Percentiles rank a stretch among this genome's conserved stretches.
phyloP scores from a whole-genome alignment of 2,329 filamentous ascomycete species.

The Rasamsonia emersonii region DNA sequence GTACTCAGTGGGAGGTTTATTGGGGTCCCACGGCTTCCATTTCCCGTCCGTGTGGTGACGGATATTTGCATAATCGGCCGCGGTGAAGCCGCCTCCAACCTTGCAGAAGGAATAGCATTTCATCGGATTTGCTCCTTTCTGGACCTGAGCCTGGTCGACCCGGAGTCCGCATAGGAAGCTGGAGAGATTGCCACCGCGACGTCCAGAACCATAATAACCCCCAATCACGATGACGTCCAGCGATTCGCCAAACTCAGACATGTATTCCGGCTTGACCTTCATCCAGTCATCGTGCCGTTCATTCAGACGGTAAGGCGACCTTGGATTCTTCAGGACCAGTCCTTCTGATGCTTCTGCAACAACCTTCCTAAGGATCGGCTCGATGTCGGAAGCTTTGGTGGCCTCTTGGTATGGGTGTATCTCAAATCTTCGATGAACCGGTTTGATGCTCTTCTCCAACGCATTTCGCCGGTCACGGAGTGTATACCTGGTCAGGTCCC shows the following conservation, averaged over 20 bases:
- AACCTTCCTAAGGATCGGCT: slow-evolving; percentile 69
- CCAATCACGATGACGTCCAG: slow-evolving; percentile 85
- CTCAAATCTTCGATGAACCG: slow-evolving; percentile 69
- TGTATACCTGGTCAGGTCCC: slow-evolving; percentile 70
- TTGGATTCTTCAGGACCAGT: slow-evolving; percentile 85
- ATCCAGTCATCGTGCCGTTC: slow-evolving; percentile 94
- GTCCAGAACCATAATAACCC: slow-evolving; percentile 85
- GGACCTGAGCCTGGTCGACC: slow-evolving; percentile 59
- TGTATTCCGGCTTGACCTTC: slow-evolving; percentile 98
- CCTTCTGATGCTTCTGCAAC: slow-evolving; percentile 84
- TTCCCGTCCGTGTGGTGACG: slow-evolving; percentile 80
- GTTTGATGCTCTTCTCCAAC: slow-evolving; percentile 60
- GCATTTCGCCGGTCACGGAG: slow-evolving; percentile 71
- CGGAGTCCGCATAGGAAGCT: slow-evolving; percentile 86
- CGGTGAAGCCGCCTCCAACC: slow-evolving; percentile 87
- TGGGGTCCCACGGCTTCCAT: slow-evolving; percentile 77
- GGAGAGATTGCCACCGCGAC: slow-evolving; percentile 70
- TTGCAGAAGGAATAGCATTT: slow-evolving; percentile 95
- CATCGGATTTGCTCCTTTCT: slow-evolving; percentile 49
- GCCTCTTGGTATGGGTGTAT: slow-evolving; percentile 66
- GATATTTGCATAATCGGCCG: slow-evolving; percentile 75
- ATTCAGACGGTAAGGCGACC: slow-evolving; percentile 77
- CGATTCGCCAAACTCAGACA: slow-evolving; percentile 90
- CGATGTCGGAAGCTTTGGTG: slow-evolving; percentile 61
- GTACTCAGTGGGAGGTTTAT: slow-evolving; percentile 65